A percentile compares a stretch with the other conserved stretches of the same genome.
phyloP scores from a whole-genome alignment of 208 protist genomes.

The Herpetomonas samuelpessoai region DNA sequence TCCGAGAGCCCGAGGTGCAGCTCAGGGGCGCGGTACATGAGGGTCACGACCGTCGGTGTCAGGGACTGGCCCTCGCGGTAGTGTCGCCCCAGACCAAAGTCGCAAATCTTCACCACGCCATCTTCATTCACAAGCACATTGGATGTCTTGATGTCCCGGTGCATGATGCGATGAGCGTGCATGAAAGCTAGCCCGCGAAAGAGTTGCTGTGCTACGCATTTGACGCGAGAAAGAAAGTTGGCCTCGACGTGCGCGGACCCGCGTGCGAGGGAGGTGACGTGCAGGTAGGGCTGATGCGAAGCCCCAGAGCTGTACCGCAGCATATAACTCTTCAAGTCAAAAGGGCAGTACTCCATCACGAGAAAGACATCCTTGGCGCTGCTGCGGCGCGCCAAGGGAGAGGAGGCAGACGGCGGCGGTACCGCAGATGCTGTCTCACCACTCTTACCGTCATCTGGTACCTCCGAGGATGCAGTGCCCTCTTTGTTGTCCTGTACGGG shows the following conservation, averaged over 20 bases:
- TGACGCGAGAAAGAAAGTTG: slow-evolving; percentile 68
- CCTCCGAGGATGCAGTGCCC: too few relatives aligned
- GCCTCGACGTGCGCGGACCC: slow-evolving; percentile 39
- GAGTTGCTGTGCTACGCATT: slow-evolving; percentile 77
- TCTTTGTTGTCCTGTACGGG: not conserved
- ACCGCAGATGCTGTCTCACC: slow-evolving; percentile 1
- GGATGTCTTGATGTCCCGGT: slow-evolving; percentile 88
- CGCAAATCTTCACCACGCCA: slow-evolving; percentile 80
- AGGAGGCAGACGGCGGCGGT: slow-evolving; percentile 7
- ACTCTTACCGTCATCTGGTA: not conserved
- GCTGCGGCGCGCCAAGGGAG: slow-evolving; percentile 11
- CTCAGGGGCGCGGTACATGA: slow-evolving; percentile 96
- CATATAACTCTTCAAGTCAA: slow-evolving; percentile 76
- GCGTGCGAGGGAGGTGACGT: slow-evolving; percentile 59
- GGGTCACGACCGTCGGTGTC: slow-evolving; percentile 91
- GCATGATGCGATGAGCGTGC: slow-evolving; percentile 79
- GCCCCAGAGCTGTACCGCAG: slow-evolving; percentile 18
- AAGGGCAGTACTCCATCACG: slow-evolving; percentile 83
- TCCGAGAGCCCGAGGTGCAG: slow-evolving; percentile 83
- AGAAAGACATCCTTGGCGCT: slow-evolving; percentile 66
- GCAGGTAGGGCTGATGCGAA: slow-evolving; percentile 38
- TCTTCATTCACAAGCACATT: slow-evolving; percentile 77
- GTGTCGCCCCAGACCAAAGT: slow-evolving; percentile 85
- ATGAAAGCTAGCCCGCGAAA: slow-evolving; percentile 71
- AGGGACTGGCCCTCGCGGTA: slow-evolving; percentile 81